Conservation (phyloP, 2,329 filamentous ascomycete species). For the Neonectria faginata region DNA sequence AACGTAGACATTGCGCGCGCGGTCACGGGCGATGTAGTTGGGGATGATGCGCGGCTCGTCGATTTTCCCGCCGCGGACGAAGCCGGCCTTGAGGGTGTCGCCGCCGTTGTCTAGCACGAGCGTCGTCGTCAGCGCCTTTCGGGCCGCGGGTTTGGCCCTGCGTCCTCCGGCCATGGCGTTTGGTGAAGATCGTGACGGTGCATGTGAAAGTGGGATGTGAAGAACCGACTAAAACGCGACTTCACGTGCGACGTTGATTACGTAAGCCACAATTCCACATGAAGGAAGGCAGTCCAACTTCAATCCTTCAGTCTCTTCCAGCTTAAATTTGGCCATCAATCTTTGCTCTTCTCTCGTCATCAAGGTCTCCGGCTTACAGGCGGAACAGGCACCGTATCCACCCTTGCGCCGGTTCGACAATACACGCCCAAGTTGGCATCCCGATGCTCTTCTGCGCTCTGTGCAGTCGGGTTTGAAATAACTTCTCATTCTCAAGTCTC, state of each 20-base stretch:
- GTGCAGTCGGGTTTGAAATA: too few species aligned
- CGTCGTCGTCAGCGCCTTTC: constrained; percentile 71
- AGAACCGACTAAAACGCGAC: constrained; percentile 30
- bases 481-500: too few species aligned
- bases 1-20: constrained; percentile 82
- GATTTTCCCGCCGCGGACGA: constrained; percentile 63
- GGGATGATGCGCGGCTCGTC: constrained; percentile 78
- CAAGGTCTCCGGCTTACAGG: too few species aligned
- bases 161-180: constrained; percentile 58
- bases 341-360: too few species aligned
- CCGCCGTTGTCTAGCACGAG: constrained; percentile 95
- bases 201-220: constrained; percentile 20
- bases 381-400: too few species aligned
- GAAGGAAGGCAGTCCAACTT: too few species aligned
- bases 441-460: too few species aligned
- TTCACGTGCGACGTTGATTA: constrained; percentile 36
- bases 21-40: constrained; percentile 89
- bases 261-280: constrained; percentile 16
- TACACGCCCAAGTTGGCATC: too few species aligned
- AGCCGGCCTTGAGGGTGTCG: constrained; percentile 90
- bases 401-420: not conserved
- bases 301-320: too few species aligned
- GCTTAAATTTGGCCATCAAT: too few species aligned
- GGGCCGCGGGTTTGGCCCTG: constrained; percentile 65
- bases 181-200: not conserved